Base-by-base conservation (phyloP, 345 rosid species). In the Kandelia obovata region DNA sequence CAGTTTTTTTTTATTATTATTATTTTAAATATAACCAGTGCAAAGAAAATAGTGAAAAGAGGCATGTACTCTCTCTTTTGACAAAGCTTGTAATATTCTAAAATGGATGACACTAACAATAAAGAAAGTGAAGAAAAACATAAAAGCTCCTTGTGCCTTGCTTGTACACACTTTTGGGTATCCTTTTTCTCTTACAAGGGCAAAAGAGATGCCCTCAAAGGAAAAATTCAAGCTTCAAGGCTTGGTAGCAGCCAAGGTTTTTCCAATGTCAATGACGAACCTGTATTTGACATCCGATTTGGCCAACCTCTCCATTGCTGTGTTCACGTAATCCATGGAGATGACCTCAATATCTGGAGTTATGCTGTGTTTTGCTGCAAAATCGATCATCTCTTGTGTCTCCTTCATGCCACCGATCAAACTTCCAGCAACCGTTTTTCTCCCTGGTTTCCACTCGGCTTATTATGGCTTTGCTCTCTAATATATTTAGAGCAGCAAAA, bases 381-480 rank as follows among this genome's bases (percentile, higher is more conserved):
- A 73, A 72, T 87, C 84, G 13, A 87, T 49, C 91, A 84, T 84
- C 74, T 84, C 88, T 61, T 84, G 89, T 0, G 86, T 83, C 69
- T 87, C 87, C 46, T 83, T 84, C 78, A 85, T 70, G 35, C 91
- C 91, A 57, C 89, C 91, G 49, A 77, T 83, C 69, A 25, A 4
- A 72, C 79, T 83, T 20, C 90, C 88, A 19, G 68, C 65, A 1
- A 86, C 68, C 35, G 65, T 58, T 71, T 84, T 86, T 71, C 83
- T 83, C 57, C 77, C 86, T 81, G 68, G 0, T n/a, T 39, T 39
- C 47, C 47, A 11, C 47, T 11, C 47, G 2, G 11, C 47, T 39
- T 39, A 39, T 39, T 39, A 39, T 39, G 16, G 47, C 3, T 5
- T 13, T 34, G 5, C 1, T 32, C 43, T 6, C 0, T 1, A 7